Conservation (phyloP, 805 yeast genomes). For the Ogataea minuta region DNA sequence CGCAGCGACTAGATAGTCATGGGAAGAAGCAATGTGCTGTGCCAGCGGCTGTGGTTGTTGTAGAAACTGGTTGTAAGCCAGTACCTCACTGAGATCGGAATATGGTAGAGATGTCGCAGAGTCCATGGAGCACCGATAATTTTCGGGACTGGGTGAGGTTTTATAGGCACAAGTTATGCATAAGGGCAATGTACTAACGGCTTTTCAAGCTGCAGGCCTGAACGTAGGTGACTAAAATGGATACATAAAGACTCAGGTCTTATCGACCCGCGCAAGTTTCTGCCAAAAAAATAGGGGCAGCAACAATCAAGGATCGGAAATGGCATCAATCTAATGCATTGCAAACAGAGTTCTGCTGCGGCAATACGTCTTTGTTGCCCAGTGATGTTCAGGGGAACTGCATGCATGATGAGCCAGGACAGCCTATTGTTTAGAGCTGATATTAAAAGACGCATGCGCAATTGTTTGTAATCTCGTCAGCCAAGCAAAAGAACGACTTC, state of each 20-base stretch:
- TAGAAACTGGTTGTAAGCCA: constrained; percentile 14
- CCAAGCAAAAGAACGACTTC: too few species aligned
- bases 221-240: neutral
- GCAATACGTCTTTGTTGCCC: constrained; percentile 1
- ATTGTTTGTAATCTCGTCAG: too few species aligned
- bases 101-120: constrained; percentile 13
- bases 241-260: neutral
- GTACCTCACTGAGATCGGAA: constrained; percentile 15
- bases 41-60: constrained; percentile 13
- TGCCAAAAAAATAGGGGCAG: constrained; percentile 4
- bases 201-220: constrained; percentile 1
- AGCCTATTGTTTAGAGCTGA: too few species aligned
- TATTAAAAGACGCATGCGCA: too few species aligned
- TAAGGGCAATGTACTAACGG: constrained; percentile 3
- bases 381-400: constrained; percentile 7
- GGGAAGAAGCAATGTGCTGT: constrained; percentile 5
- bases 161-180: constrained; percentile 1
- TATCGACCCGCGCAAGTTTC: constrained; percentile 6
- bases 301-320: constrained; percentile 1
- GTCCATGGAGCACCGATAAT: constrained; percentile 8
- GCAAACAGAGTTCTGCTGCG: constrained; percentile 3
- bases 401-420: neutral
- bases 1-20: neutral
- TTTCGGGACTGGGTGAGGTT: neutral
- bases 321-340: constrained; percentile 4